Conservation (phyloP, 495 filamentous ascomycete genomes). For the Lentithecium fluviatile region DNA sequence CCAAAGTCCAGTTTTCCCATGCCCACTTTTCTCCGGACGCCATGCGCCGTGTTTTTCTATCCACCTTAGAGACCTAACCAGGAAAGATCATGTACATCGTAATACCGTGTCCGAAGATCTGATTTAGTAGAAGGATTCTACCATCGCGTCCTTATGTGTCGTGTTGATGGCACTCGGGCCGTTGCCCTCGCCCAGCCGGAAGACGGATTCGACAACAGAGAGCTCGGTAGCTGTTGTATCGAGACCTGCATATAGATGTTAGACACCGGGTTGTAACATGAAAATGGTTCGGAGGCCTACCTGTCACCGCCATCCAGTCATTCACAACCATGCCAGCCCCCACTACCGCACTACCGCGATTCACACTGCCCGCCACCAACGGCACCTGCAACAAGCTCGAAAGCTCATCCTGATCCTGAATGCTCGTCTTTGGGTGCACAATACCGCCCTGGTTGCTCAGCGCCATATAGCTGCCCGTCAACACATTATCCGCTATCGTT, state of each 20-base stretch:
- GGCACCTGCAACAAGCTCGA: slow-evolving; percentile 91
- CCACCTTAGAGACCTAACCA: neutral
- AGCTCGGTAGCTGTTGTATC: slow-evolving; percentile 97
- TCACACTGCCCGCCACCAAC: slow-evolving; percentile 88
- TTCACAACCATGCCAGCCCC: slow-evolving; percentile 99
- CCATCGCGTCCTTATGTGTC: slow-evolving; percentile 92
- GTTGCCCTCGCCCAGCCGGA: slow-evolving; percentile 85
- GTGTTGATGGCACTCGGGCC: slow-evolving; percentile 71
- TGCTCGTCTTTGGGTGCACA: slow-evolving; percentile 93
- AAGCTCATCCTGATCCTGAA: slow-evolving; percentile 97
- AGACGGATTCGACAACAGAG: slow-evolving; percentile 93
- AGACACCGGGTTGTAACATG: neutral
- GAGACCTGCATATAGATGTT: slow-evolving; percentile 48
- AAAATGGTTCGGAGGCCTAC: slow-evolving; percentile 20
- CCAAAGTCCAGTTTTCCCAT: neutral
- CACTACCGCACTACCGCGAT: slow-evolving; percentile 88
- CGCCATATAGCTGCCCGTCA: slow-evolving; percentile 93
- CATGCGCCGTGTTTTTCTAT: slow-evolving; percentile 27
- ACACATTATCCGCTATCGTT: slow-evolving; percentile 94
- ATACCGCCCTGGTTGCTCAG: slow-evolving; percentile 95
- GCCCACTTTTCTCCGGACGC: slow-evolving; percentile 30
- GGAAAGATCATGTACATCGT: neutral
- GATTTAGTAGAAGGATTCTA: slow-evolving; percentile 91
- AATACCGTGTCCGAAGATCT: slow-evolving; percentile 2
- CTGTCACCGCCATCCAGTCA: slow-evolving; percentile 96